Conservation (phyloP, 768 basidiomycete genomes). For the Russula foetens region DNA sequence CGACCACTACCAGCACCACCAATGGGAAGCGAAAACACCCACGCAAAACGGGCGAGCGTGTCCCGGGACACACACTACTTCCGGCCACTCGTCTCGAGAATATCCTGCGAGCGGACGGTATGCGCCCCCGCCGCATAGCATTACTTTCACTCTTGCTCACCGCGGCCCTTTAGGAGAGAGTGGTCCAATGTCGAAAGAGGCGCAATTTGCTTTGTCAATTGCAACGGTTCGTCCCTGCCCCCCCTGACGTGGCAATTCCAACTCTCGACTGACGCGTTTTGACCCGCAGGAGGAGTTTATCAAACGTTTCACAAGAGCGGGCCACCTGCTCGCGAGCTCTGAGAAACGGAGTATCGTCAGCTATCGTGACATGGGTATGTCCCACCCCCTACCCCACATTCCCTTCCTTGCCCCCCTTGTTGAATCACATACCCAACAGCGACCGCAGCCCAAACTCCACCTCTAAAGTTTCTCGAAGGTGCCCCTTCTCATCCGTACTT, state of each 20-base stretch:
- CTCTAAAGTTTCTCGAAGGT: slow-evolving; percentile 19
- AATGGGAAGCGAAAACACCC: slow-evolving; percentile 15
- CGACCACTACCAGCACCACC: background rate
- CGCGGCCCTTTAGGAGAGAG: slow-evolving; percentile 9
- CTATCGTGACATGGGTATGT: slow-evolving; percentile 21
- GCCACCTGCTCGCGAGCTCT: slow-evolving; percentile 9
- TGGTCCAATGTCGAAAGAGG: slow-evolving; percentile 22
- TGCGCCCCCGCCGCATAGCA: background rate
- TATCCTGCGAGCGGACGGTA: slow-evolving; percentile 20
- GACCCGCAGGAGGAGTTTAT: slow-evolving; percentile 20
- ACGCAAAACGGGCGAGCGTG: slow-evolving; percentile 18
- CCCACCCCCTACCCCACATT: background rate
- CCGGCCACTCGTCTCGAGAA: slow-evolving; percentile 18
- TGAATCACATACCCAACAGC: background rate
- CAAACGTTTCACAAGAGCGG: slow-evolving; percentile 16
- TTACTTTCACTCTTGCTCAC: background rate
- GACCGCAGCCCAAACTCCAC: background rate
- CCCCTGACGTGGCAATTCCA: slow-evolving; percentile 3
- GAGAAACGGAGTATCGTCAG: slow-evolving; percentile 12
- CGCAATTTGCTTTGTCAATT: slow-evolving; percentile 17
- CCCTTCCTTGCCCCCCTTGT: background rate
- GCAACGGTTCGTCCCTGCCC: slow-evolving; percentile 14
- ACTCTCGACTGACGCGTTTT: background rate
- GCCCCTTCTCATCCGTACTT: background rate
- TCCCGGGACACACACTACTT: slow-evolving; percentile 17